Percentiles rank a stretch among this genome's conserved stretches.
These are phyloP conservation scores for Erodium maritimum DNA, from an alignment of 345 rosid genomes.

Conservation along the genomic window DNA sequence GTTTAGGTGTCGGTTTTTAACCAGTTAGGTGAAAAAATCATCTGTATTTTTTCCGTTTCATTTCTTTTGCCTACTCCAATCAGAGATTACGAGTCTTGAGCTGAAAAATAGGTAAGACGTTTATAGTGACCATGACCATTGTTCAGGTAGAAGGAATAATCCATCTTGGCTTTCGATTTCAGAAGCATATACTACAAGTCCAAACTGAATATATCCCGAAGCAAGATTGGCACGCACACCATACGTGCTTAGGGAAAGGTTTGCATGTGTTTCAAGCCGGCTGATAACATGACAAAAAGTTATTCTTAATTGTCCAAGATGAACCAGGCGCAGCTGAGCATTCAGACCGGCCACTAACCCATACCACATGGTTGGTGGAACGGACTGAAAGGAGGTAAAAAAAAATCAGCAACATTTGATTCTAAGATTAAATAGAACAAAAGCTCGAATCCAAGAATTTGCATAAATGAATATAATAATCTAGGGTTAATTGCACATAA, in stretches of 20 bases:
- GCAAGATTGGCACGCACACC: conserved; percentile 61
- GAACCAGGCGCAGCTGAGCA: conserved; percentile 78
- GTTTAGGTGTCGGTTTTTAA: too few relatives aligned
- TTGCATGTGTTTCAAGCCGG: conserved; percentile 92
- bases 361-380: conserved; percentile 87
- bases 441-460: not conserved
- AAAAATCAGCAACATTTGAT: conserved; percentile 3
- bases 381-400: conserved; percentile 34
- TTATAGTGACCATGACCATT: conserved; percentile 33
- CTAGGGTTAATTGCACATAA: too few relatives aligned
- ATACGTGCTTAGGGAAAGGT: conserved; percentile 54
- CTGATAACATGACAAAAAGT: conserved; percentile 53
- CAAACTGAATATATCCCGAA: conserved; percentile 70
- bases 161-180: conserved; percentile 28
- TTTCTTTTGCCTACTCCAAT: too few relatives aligned
- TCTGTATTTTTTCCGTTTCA: too few relatives aligned
- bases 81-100: too few relatives aligned
- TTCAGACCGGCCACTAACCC: conserved; percentile 88
- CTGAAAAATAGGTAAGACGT: conserved; percentile 4
- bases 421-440: not conserved
- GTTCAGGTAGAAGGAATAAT: conserved; percentile 18
- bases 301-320: conserved; percentile 47
- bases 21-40: too few relatives aligned
- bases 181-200: conserved; percentile 40
- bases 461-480: not conserved